Percentiles rank a stretch among this genome's conserved stretches.
phyloP scores from a whole-genome alignment of 805 yeast genomes.

The Saccharomycopsis sp. region DNA sequence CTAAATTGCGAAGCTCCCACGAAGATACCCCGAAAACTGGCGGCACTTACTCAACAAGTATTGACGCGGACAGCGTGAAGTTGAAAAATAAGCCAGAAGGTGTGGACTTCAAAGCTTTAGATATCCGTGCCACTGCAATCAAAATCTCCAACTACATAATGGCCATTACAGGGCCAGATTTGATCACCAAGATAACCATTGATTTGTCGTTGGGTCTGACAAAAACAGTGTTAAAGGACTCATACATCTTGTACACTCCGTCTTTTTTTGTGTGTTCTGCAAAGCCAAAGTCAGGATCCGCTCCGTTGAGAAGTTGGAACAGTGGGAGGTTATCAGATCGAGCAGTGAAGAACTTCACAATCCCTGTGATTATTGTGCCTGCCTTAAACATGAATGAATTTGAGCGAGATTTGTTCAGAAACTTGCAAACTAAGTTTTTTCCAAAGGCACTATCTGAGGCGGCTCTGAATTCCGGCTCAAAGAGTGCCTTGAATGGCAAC shows the following conservation, averaged over 20 bases:
- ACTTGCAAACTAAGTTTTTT: neutral
- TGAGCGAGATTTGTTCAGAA: constrained; percentile 34
- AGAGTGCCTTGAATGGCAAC: constrained; percentile 1
- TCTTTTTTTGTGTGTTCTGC: constrained; percentile 47
- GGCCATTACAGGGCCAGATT: constrained; percentile 29
- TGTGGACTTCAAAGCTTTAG: too few relatives aligned
- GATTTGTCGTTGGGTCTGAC: constrained; percentile 56
- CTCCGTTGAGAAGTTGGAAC: constrained; percentile 49
- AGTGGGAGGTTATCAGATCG: constrained; percentile 57
- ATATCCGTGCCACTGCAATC: constrained; percentile 34
- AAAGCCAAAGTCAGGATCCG: constrained; percentile 35
- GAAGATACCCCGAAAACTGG: neutral
- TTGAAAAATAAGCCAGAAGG: too few relatives aligned
- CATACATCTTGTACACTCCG: constrained; percentile 54
- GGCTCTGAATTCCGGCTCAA: neutral
- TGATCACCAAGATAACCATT: constrained; percentile 43
- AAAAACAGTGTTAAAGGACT: constrained; percentile 46
- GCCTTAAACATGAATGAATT: constrained; percentile 47
- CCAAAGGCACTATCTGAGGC: neutral
- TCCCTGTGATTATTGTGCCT: constrained; percentile 62
- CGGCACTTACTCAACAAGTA: too few relatives aligned
- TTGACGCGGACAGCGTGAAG: too few relatives aligned
- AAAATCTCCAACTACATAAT: constrained; percentile 45
- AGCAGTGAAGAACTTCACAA: constrained; percentile 51
- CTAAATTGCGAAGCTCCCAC: neutral